Evolutionary conservation across 768 basidiomycete genomes (phyloP).

Genomic region (Tephrocybe sp.): DNA sequence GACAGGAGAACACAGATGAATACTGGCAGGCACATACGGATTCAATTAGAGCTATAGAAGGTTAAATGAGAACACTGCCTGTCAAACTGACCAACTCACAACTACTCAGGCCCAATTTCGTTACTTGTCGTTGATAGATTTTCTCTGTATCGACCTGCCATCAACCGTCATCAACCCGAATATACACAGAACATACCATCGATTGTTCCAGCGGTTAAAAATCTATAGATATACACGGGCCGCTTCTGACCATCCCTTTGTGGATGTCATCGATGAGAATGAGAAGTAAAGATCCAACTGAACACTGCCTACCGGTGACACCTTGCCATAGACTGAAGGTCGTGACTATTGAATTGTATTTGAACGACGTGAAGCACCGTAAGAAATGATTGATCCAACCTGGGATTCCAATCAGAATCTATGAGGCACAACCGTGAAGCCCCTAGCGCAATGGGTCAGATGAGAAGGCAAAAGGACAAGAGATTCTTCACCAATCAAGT

Average conservation of each 20-base stretch:
- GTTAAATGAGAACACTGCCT: background rate
- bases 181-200: conserved; percentile 53
- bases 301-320: conserved; percentile 70
- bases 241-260: conserved; percentile 89
- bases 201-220: conserved; percentile 85
- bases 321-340: conserved; percentile 95
- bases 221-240: conserved; percentile 86
- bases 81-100: conserved; percentile 45
- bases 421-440: conserved; percentile 84
- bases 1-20: background rate
- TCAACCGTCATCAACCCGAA: background rate
- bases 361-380: background rate
- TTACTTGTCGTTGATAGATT: conserved; percentile 91
- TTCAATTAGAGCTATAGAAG: conserved; percentile 63
- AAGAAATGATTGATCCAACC: conserved; percentile 34
- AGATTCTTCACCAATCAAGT: conserved; percentile 66
- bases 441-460: conserved; percentile 26
- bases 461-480: no score
- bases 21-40: conserved; percentile 38
- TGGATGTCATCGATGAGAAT: conserved; percentile 10
- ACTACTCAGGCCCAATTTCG: conserved; percentile 87
- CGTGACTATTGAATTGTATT: conserved; percentile 51
- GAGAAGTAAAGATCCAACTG: background rate
- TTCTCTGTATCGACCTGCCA: conserved; percentile 52
- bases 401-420: conserved; percentile 95